Percentiles rank a stretch among this genome's conserved stretches.
These are phyloP conservation scores for Penstemon davidsonii DNA, from an alignment of 257 asterid species.

Conservation along the genomic window DNA sequence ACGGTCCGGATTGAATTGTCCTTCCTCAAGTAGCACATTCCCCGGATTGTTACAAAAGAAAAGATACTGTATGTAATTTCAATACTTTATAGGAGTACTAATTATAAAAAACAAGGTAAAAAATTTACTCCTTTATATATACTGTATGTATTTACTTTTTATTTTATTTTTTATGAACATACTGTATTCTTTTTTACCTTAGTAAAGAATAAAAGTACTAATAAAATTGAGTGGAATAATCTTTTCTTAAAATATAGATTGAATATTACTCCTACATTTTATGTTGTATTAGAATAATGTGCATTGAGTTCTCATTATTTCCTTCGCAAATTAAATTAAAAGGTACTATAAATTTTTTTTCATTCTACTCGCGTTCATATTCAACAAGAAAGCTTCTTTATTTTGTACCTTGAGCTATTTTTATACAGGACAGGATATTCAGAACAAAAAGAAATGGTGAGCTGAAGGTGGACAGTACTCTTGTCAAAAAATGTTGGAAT, in stretches of 20 bases:
- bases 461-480: constrained; percentile 13
- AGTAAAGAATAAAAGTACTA: no score
- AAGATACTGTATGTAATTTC: not conserved
- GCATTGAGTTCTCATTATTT: not conserved
- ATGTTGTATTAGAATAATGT: no score
- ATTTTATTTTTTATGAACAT: no score
- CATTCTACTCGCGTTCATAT: not conserved
- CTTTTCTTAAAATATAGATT: no score
- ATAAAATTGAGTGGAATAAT: no score
- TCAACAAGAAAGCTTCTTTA: not conserved
- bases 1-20: constrained; percentile 34
- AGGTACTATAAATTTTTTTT: no score
- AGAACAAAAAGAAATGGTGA: not conserved
- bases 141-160: no score
- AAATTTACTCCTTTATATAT: no score
- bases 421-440: not conserved
- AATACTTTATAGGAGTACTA: not conserved
- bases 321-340: not conserved
- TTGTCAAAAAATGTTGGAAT: constrained; percentile 35
- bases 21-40: constrained; percentile 32
- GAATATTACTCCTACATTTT: no score
- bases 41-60: constrained; percentile 32
- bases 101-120: not conserved
- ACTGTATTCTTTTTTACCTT: no score
- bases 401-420: not conserved